phyloP scores from a whole-genome alignment of 345 rosid species.

The Euclidium syriacum region DNA sequence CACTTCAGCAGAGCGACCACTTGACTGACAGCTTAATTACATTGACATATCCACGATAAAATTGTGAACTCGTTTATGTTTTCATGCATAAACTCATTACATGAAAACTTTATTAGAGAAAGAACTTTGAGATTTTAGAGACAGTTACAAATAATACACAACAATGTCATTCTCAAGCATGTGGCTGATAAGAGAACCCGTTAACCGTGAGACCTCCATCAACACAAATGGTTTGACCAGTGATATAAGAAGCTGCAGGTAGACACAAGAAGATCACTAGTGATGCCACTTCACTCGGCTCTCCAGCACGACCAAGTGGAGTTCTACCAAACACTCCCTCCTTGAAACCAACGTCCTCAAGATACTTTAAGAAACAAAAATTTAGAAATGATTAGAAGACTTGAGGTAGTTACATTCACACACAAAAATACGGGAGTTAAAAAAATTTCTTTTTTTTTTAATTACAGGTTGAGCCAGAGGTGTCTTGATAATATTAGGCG shows the following conservation, averaged over 20 bases:
- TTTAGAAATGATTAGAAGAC: neutral
- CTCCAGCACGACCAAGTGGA: slow-evolving; percentile 44
- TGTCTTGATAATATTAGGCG: slow-evolving; percentile 41
- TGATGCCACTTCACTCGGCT: slow-evolving; percentile 44
- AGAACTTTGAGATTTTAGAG: no score
- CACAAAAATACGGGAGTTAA: neutral
- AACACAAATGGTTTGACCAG: slow-evolving; percentile 47
- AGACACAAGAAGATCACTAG: slow-evolving; percentile 47
- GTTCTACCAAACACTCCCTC: slow-evolving; percentile 22
- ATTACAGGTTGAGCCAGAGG: slow-evolving; percentile 31
- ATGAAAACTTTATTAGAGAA: no score
- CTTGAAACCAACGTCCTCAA: slow-evolving; percentile 4
- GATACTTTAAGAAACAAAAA: neutral
- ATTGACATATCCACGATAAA: no score
- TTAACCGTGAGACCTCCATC: slow-evolving; percentile 47
- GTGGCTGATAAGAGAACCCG: slow-evolving; percentile 27
- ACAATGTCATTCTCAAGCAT: neutral
- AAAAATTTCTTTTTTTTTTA: neutral
- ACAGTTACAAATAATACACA: no score
- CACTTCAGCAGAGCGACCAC: no score
- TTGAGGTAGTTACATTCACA: neutral
- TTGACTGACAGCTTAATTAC: no score
- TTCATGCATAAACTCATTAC: no score
- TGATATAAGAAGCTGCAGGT: slow-evolving; percentile 55
- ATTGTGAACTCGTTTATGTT: no score